Conservation (phyloP, 768 basidiomycete genomes). For the Melanogaster broomeanus region DNA sequence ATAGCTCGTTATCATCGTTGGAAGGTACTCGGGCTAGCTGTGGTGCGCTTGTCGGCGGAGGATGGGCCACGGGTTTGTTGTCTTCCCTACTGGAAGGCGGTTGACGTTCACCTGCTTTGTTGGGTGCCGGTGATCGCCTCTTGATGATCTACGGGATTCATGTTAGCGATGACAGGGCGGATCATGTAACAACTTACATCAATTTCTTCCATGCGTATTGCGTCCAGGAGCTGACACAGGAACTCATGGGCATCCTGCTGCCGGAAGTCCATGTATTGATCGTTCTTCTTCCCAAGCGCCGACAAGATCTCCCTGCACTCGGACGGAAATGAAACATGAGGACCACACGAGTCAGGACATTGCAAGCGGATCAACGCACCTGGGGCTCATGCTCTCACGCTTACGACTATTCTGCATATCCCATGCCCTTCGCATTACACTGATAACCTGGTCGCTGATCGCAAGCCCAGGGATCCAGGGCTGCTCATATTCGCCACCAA, state of each 20-base stretch:
- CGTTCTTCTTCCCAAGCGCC: constrained; percentile 80
- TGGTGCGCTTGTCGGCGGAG: neutral
- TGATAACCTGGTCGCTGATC: constrained; percentile 68
- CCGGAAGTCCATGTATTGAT: constrained; percentile 92
- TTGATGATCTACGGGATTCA: constrained; percentile 67
- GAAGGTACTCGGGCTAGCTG: constrained; percentile 3
- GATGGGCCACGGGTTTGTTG: neutral
- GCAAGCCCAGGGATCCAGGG: constrained; percentile 63
- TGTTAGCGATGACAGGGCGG: neutral
- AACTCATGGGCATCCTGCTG: constrained; percentile 98
- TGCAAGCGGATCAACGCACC: constrained; percentile 46
- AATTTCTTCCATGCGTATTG: constrained; percentile 92
- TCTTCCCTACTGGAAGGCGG: neutral
- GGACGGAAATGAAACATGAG: neutral
- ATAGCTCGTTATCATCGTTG: constrained; percentile 47
- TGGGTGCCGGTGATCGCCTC: constrained; percentile 51
- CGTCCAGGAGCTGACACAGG: constrained; percentile 84
- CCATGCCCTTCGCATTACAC: constrained; percentile 65
- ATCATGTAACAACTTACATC: constrained; percentile 56
- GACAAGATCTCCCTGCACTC: constrained; percentile 56
- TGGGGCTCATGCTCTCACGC: constrained; percentile 63
- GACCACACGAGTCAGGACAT: neutral
- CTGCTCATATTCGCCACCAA: constrained; percentile 51
- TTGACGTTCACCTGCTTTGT: constrained; percentile 34
- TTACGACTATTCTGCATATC: constrained; percentile 51